Evolutionary conservation across 192 early-diverging fungal genomes (phyloP), one percentile per base, ranked within the genome.

Genomic region (Rhizophagus clarus): DNA sequence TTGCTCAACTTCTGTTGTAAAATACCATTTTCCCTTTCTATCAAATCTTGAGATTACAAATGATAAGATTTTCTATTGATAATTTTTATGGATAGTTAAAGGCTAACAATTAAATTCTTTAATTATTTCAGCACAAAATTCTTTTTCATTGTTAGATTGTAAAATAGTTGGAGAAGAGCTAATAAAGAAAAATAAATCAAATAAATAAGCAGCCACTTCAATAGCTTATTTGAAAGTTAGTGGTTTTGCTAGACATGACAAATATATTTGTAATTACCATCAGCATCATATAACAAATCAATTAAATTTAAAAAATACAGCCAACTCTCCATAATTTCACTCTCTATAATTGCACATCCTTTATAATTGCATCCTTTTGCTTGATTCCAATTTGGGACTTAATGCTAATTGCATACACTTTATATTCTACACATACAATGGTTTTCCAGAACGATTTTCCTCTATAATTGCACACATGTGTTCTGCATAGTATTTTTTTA

Each of bases 251-350:
- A 1, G 24, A 17, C 62, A 64, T 64, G 22, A 28, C 17, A 64
- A 64, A 64, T 64, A 28, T 64, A 64, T 64, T 64, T 64, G 62
- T 64, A 64, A 64, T n/a, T 9, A 64, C 24, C 2, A 28, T 64
- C 62, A 28, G 62, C 24, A 28, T 64, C 1, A 64, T 64, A 64
- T 15, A 0, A 29, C 62, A 64, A 28, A 1, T 64, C 24, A 26
- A 64, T n/a, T 17, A 64, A 64, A n/a, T n/a, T n/a, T n/a, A n/a
- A n/a, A n/a, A n/a, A n/a, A n/a, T n/a, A n/a, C n/a, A n/a, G n/a
- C n/a, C n/a, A n/a, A n/a, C n/a, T n/a, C n/a, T n/a, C n/a, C n/a
- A n/a, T n/a, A n/a, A n/a, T n/a, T n/a, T n/a, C n/a, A n/a, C n/a
- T n/a, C n/a, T n/a, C n/a, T n/a, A n/a, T n/a, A n/a, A n/a, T n/a